Evolutionary conservation across 1,284 basidiomycete species (phyloP), one percentile per base, ranked within the genome.

Genomic region (Lignosus rhinocerotis): DNA sequence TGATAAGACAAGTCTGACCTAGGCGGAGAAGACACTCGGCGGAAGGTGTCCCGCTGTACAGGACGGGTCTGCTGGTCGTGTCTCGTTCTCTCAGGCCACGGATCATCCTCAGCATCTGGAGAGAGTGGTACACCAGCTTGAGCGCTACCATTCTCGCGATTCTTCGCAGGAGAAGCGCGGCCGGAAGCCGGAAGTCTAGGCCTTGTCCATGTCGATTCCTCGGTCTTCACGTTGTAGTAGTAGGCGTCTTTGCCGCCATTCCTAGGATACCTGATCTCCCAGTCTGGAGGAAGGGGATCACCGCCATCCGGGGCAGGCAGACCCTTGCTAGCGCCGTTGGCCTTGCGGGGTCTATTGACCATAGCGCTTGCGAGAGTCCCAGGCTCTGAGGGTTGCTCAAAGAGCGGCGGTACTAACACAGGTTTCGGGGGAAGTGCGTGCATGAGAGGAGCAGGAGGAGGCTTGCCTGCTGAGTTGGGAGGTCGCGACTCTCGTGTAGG

Each of bases 381-480:
- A 32, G 79, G 80, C 79, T 87, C 86, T 47, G 82, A 79, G 51
- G 83, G 79, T 56, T 81, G 80, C 46, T 83, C 70, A 67, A 80
- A 83, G 50, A 83, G 79, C 30, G 83, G 77, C 57, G 70, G 78
- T 51, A 80, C 75, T 39, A 80, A 76, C 45, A 83, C 76, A 36
- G 88, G 89, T 71, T 91, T 91, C 3, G 89, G 83, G 21, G 88
- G 88, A 16, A 91, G 78, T 17, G 86, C 87, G 67, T 90, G 89
- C 10, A 80, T 84, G 47, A 81, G 49, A 3, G 55, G 61, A n/a
- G 53, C 19, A 10, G 55, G 46, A 1, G 57, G 48, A 21, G 47
- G 68, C 46, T 71, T 72, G 42, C 67, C 72, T 55, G 71, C 59
- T n/a, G 72, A 65, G 51, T 70, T 72, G 45, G 76, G 67, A 30